Base-by-base conservation (phyloP, 176 grass and related monocot genomes). In the Cocos nucifera region DNA sequence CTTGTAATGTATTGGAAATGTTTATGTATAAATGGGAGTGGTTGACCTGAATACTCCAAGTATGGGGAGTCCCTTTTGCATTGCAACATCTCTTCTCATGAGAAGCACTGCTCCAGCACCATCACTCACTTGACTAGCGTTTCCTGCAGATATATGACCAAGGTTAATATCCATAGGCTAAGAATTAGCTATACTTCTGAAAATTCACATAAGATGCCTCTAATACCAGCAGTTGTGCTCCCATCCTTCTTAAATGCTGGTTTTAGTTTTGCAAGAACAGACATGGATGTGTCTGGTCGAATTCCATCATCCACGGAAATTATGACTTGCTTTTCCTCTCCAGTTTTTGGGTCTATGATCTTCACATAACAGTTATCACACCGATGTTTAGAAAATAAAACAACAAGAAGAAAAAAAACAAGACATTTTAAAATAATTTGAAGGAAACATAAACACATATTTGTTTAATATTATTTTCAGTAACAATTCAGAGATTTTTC, bases 61-160 rank as follows among this genome's bases (percentile, higher is more conserved):
- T 61, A 92, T 69, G 27, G 87, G 84, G 62, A 86, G 78, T 23
- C 93, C 87, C 67, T 88, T 98, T 63, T 64, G 61, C 74, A 88
- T 67, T 65, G 93, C 87, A 61, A 88, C 49, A 78, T 86, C 93
- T 68, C 82, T 89, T 67, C 87, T 92, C 81, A 92, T 92, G 44
- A 92, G 76, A 25, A 98, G 72, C 20, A 98, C 87, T 2, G 93
- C 87, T 22, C 84, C 84, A 59, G 92, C 92, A 16, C 92, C 87
- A 80, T 97, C 93, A 59, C 93, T 98, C 63, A 98, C 49, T 76
- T 98, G 87, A 65, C 81, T 98, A 78, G 87, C 84, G 77, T 92
- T 98, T 56, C 84, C 87, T 98, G 71, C 5, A 7, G 27, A 55
- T 79, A 44, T 9, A 44, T 12, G 35, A 44, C 35, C 35, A 44